A percentile compares a stretch with the other conserved stretches of the same genome.
These are phyloP conservation scores for Maudiozyma turicensis DNA, from an alignment of 805 yeast genomes.

Conservation along the genomic window DNA sequence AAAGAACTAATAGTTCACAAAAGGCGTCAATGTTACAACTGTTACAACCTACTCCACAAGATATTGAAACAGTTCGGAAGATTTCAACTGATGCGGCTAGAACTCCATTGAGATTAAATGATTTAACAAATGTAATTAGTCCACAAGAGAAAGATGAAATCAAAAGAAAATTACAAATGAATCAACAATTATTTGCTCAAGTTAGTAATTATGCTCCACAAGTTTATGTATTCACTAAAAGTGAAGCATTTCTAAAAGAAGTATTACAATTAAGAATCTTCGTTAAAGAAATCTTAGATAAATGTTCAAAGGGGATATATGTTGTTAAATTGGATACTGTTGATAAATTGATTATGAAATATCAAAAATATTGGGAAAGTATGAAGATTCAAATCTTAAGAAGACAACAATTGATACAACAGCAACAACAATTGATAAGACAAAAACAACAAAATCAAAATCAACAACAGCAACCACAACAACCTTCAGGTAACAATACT, in stretches of 20 bases:
- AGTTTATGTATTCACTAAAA: conserved; percentile 66
- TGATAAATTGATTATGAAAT: conserved; percentile 60
- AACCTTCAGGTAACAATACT: conserved; percentile 2
- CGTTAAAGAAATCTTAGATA: conserved; percentile 68
- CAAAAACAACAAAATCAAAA: conserved; percentile 24
- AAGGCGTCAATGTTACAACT: conserved; percentile 19
- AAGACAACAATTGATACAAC: conserved; percentile 32
- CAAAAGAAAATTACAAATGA: conserved; percentile 39
- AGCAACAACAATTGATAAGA: conserved; percentile 22
- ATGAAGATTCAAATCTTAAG: conserved; percentile 52
- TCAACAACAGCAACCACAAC: conserved; percentile 26
- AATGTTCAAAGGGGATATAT: conserved; percentile 51
- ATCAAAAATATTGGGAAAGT: conserved; percentile 63
- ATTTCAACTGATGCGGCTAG: conserved; percentile 61
- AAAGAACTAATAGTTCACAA: conserved; percentile 3
- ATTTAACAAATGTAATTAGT: conserved; percentile 50
- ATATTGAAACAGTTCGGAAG: conserved; percentile 48
- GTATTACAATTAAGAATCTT: conserved; percentile 70
- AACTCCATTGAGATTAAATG: conserved; percentile 56
- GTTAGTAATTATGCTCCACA: conserved; percentile 73
- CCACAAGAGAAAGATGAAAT: conserved; percentile 57
- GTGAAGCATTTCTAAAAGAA: conserved; percentile 64
- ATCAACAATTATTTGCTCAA: conserved; percentile 47
- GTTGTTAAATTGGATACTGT: conserved; percentile 66
- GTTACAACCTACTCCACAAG: conserved; percentile 46